phyloP scores from a whole-genome alignment of 2,329 filamentous ascomycete genomes.

The Sphaerulina musiva region DNA sequence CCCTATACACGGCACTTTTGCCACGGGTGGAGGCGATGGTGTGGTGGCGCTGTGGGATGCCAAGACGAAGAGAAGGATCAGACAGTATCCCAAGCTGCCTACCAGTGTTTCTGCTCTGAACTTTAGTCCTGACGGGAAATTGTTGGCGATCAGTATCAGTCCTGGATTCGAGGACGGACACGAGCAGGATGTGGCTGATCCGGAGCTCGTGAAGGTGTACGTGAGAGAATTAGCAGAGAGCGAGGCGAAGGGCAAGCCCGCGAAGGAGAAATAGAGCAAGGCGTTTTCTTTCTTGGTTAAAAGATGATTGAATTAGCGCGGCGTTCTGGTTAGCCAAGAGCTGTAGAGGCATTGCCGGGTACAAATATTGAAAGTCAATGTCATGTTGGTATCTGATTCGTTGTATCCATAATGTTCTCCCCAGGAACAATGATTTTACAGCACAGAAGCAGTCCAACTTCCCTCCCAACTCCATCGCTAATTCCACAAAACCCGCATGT shows the following conservation, averaged over 20 bases:
- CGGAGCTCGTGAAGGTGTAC: conserved; percentile 64
- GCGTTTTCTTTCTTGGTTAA: neutral
- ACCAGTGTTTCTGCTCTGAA: conserved; percentile 70
- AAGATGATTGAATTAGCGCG: neutral
- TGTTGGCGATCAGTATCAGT: conserved; percentile 72
- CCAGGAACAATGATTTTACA: too few relatives aligned
- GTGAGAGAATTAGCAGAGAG: conserved; percentile 78
- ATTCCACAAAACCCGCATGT: neutral
- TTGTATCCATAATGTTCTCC: too few relatives aligned
- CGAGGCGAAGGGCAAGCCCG: conserved; percentile 62
- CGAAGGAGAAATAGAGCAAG: conserved; percentile 19
- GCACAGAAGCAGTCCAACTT: neutral
- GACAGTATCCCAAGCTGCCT: conserved; percentile 79
- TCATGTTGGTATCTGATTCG: too few relatives aligned
- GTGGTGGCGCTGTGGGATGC: conserved; percentile 93
- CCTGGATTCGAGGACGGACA: conserved; percentile 84
- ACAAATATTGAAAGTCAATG: too few relatives aligned
- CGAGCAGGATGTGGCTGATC: conserved; percentile 67
- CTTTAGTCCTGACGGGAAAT: conserved; percentile 71
- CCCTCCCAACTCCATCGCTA: conserved; percentile 7
- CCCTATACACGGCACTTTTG: conserved; percentile 74
- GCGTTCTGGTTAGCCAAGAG: neutral
- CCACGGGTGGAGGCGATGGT: conserved; percentile 81
- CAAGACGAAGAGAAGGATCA: conserved; percentile 78
- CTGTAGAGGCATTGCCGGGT: too few relatives aligned